These are phyloP conservation scores for Saccharomycopsis fibuligera DNA, from an alignment of 805 yeast species.

Conservation along the genomic window DNA sequence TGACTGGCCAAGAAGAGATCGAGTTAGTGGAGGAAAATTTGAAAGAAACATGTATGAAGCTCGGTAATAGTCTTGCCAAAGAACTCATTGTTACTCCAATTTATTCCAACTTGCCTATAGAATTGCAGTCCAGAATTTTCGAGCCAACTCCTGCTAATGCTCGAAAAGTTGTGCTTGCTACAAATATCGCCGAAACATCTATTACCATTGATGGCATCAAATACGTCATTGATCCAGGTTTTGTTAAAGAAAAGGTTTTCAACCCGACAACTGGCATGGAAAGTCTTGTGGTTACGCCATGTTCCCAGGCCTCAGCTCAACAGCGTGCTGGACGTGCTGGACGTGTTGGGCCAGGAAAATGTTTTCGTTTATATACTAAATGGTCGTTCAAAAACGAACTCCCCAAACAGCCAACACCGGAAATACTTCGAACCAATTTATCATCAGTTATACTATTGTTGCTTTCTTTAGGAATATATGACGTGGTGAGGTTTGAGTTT, in stretches of 20 bases:
- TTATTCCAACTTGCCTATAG: slow-evolving; percentile 86
- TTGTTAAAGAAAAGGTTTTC: slow-evolving; percentile 84
- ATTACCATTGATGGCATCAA: slow-evolving; percentile 94
- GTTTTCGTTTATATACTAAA: slow-evolving; percentile 83
- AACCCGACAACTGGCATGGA: slow-evolving; percentile 88
- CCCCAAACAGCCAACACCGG: slow-evolving; percentile 79
- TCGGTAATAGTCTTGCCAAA: slow-evolving; percentile 54
- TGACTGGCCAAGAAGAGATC: slow-evolving; percentile 96
- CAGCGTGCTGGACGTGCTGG: slow-evolving; percentile 99
- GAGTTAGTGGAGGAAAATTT: slow-evolving; percentile 72
- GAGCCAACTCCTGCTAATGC: slow-evolving; percentile 77
- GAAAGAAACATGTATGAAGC: slow-evolving; percentile 52
- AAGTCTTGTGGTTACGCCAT: slow-evolving; percentile 75
- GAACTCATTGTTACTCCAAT: slow-evolving; percentile 77
- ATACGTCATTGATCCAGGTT: slow-evolving; percentile 92
- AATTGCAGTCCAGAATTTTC: slow-evolving; percentile 73
- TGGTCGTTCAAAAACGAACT: slow-evolving; percentile 74
- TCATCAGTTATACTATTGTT: slow-evolving; percentile 69
- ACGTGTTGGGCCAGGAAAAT: slow-evolving; percentile 93
- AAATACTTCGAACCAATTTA: slow-evolving; percentile 79
- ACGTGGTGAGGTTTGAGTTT: slow-evolving; percentile 76
- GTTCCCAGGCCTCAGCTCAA: slow-evolving; percentile 92
- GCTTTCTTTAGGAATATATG: slow-evolving; percentile 79
- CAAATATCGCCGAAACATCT: slow-evolving; percentile 96
- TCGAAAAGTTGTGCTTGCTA: slow-evolving; percentile 86